Evolutionary conservation across 2,329 filamentous ascomycete genomes (phyloP), one percentile per base, ranked within the genome.

Genomic region (Domatiomyces globalis): DNA sequence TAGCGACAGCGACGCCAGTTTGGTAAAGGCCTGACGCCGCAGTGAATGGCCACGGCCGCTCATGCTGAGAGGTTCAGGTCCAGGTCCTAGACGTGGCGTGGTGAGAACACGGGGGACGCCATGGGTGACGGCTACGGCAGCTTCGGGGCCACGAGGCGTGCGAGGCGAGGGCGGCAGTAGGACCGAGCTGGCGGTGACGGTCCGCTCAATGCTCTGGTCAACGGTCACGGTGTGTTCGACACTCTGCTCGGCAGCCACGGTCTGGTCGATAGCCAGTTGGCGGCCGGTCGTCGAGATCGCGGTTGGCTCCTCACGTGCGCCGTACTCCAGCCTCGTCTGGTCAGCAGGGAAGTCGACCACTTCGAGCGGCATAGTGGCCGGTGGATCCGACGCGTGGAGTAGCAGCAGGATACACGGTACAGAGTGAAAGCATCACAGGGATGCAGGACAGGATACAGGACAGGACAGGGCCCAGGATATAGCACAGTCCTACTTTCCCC

Each of bases 1-100:
- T n/a, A 69, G 63, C 29, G 69, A 68, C 51, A 73, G 59, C 5
- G 61, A 60, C 29, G 70, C 70, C 44, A 73, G 66, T 56, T 67
- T 71, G 57, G 69, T 63, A 56, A 72, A 66, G 39, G 71, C 71
- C 43, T 67, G 64, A 51, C 66, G 63, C 52, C 69, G 65, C 51
- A 71, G 65, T 46, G 50, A 46, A 19, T 39, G 33, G 33, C 33
- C 12, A 10, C 12, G 33, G 33, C 33, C 33, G 33, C 33, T 39
- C 33, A 39, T 39, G 33, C 33, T 39, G 33, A 39, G 33, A 39
- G 33, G 33, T 39, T 10, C 33, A 15, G 33, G 33, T 5, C 33
- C 33, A 5, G 33, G 33, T 39, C 33, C 33, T 39, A 39, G 33
- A 10, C 33, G 33, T 15, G 33, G 33, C 15, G 33, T 39, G 15